Evolutionary conservation across 345 rosid genomes (phyloP).

Genomic region (Noccaea caerulescens): DNA sequence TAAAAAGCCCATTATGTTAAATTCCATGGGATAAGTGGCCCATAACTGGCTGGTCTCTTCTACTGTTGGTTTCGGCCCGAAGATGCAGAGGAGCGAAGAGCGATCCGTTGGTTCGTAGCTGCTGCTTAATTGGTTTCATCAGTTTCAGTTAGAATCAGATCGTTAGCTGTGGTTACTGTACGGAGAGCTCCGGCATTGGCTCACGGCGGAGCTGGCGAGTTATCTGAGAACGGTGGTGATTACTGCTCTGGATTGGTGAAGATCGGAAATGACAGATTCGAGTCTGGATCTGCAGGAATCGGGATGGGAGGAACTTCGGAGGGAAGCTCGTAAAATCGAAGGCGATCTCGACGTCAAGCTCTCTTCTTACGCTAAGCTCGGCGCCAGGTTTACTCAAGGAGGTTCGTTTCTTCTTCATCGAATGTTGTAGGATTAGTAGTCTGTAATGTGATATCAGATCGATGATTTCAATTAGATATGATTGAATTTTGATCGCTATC

Average conservation of each 20-base stretch:
- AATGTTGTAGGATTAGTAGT: too few relatives aligned
- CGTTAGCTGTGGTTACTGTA: conserved; percentile 17
- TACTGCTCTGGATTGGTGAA: conserved; percentile 33
- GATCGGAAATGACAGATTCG: conserved; percentile 70
- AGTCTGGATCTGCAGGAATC: conserved; percentile 88
- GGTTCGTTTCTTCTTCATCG: conserved; percentile 52
- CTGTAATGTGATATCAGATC: conserved; percentile 27
- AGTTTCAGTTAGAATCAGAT: conserved; percentile 14
- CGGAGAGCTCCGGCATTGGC: conserved; percentile 36
- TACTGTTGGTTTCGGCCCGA: conserved; percentile 39
- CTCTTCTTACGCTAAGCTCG: conserved; percentile 96
- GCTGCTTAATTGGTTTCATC: not conserved
- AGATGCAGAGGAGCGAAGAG: conserved; percentile 33
- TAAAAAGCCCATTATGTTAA: not conserved
- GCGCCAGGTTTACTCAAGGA: conserved; percentile 86
- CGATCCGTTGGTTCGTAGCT: conserved; percentile 1
- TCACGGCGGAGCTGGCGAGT: conserved; percentile 23
- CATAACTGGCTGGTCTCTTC: not conserved
- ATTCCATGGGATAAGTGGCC: not conserved
- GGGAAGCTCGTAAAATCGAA: conserved; percentile 90
- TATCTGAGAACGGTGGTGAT: conserved; percentile 21
- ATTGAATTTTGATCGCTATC: conserved; percentile 18
- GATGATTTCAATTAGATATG: not conserved
- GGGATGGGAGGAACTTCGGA: conserved; percentile 96
- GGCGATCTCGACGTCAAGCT: conserved; percentile 98